Conservation (phyloP, 2,329 filamentous ascomycete species). For the Claviceps maximensis region DNA sequence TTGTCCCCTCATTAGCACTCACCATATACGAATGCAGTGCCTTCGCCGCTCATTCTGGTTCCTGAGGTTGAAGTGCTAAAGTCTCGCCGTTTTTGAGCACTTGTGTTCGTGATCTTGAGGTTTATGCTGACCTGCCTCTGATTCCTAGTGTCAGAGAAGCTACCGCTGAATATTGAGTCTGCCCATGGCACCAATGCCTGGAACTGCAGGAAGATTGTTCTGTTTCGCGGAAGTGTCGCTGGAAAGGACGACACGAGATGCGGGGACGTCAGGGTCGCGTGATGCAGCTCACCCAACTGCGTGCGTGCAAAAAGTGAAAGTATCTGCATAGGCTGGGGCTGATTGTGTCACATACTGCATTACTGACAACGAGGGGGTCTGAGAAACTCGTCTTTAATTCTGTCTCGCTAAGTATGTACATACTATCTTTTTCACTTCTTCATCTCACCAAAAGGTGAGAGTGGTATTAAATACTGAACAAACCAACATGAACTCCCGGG, state of each 20-base stretch:
- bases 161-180: background rate
- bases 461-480: background rate
- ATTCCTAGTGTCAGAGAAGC: background rate
- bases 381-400: background rate
- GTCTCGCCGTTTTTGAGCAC: too few relatives aligned
- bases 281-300: background rate
- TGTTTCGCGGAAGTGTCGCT: too few relatives aligned
- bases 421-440: background rate
- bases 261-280: background rate
- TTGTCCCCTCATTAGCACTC: slow-evolving; percentile 4
- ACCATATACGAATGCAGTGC: slow-evolving; percentile 47
- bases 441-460: background rate
- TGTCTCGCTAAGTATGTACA: background rate
- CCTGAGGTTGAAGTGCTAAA: too few relatives aligned
- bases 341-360: background rate
- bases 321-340: background rate
- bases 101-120: background rate
- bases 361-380: background rate
- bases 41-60: slow-evolving; percentile 24
- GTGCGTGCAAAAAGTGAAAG: background rate
- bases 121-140: background rate
- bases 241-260: background rate
- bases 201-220: background rate
- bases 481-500: background rate
- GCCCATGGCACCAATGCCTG: background rate